Percentiles rank a stretch among this genome's conserved stretches.
Conservation (phyloP, 495 filamentous ascomycete species). For the Viridothelium virens region DNA sequence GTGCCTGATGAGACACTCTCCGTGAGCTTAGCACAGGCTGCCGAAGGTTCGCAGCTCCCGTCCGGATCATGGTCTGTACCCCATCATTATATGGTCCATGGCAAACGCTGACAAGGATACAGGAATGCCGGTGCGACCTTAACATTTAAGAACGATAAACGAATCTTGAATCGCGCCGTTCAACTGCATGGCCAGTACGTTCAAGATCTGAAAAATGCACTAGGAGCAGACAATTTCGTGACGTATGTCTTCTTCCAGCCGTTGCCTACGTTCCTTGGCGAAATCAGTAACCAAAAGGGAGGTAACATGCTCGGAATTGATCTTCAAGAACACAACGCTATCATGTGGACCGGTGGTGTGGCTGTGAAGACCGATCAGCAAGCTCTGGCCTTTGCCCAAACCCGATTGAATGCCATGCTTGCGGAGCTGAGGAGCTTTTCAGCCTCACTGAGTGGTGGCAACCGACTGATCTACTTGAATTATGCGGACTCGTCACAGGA, state of each 20-base stretch:
- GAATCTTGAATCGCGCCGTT: no score
- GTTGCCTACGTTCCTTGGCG: background rate
- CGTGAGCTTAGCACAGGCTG: no score
- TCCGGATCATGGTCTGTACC: no score
- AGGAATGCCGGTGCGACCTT: no score
- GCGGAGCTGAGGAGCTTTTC: background rate
- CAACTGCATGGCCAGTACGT: no score
- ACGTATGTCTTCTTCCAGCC: background rate
- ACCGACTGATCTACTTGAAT: constrained; percentile 34
- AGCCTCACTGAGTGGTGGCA: background rate
- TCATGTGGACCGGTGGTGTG: background rate
- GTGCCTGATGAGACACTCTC: no score
- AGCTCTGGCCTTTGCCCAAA: background rate
- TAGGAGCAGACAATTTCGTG: no score
- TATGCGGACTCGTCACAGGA: constrained; percentile 40
- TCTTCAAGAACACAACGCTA: background rate
- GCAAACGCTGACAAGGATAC: no score
- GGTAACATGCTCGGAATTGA: background rate
- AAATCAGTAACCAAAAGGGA: background rate
- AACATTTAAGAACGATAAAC: no score
- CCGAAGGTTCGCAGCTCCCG: no score
- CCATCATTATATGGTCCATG: no score
- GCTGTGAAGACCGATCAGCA: background rate
- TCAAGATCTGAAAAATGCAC: no score
- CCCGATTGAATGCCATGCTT: background rate